These are phyloP conservation scores for Nymphaea thermarum DNA, from an alignment of 164 flowering plant species.

Conservation along the genomic window DNA sequence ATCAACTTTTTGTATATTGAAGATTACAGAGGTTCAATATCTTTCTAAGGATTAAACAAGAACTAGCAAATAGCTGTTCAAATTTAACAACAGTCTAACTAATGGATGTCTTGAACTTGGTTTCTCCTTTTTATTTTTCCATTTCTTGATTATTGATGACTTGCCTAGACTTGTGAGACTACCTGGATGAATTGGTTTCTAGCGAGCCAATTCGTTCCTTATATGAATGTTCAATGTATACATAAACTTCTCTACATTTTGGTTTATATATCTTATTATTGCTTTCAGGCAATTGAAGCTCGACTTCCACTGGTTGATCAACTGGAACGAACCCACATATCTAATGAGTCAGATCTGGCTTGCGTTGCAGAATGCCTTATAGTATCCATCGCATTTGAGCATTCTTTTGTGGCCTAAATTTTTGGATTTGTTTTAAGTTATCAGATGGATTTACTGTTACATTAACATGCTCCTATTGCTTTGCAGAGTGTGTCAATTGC, in stretches of 20 bases:
- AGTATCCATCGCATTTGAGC: conserved; percentile 35
- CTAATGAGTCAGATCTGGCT: conserved; percentile 36
- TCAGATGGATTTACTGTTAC: no score
- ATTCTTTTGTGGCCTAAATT: not conserved
- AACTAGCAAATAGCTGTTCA: not conserved
- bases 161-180: not conserved
- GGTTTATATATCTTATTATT: no score
- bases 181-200: not conserved
- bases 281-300: conserved; percentile 54
- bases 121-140: not conserved
- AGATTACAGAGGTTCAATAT: no score
- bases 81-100: no score
- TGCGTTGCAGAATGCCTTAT: conserved; percentile 35
- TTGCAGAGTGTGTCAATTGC: no score
- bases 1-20: no score
- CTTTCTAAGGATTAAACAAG: no score
- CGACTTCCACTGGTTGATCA: conserved; percentile 45
- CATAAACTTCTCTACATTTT: not conserved
- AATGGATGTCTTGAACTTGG: not conserved
- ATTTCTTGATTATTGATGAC: not conserved
- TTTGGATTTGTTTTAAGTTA: no score
- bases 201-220: not conserved
- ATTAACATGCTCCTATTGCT: no score
- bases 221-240: not conserved
- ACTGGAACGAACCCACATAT: conserved; percentile 26